Evolutionary conservation across 2,329 filamentous ascomycete genomes (phyloP).

Genomic region (Sporothrix brasiliensis): DNA sequence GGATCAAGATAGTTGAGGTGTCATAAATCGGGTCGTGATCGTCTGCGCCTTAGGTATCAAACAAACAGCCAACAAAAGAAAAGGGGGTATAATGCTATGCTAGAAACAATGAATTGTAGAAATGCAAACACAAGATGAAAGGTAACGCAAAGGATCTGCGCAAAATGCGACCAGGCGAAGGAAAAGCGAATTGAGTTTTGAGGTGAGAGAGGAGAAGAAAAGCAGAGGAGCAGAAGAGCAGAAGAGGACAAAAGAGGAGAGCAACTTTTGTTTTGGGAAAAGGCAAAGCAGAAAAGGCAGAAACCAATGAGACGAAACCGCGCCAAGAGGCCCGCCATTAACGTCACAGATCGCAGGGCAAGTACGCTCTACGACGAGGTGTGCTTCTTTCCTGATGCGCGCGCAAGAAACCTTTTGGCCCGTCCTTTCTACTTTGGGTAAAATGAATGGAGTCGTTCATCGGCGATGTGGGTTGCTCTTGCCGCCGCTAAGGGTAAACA

Average conservation of each 20-base stretch:
- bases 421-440: conserved; percentile 18
- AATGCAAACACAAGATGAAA: conserved; percentile 13
- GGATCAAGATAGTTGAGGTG: not conserved
- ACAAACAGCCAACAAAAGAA: not conserved
- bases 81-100: conserved; percentile 22
- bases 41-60: not conserved
- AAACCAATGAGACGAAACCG: not conserved
- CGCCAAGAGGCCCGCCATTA: not conserved
- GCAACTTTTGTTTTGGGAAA: not conserved
- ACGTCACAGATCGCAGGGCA: conserved; percentile 26
- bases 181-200: not conserved
- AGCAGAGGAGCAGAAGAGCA: not conserved
- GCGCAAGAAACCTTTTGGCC: conserved; percentile 20
- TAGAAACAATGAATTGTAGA: conserved; percentile 18
- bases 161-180: not conserved
- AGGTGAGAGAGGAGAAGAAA: not conserved
- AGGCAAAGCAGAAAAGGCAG: not conserved
- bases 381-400: conserved; percentile 14
- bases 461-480: conserved; percentile 13
- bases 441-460: not conserved
- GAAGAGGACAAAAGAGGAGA: not conserved
- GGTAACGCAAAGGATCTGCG: not conserved
- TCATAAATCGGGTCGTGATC: not conserved
- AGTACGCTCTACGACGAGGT: not conserved
- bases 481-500: conserved; percentile 12